Evolutionary conservation across 2,329 filamentous ascomycete genomes (phyloP), one percentile per base, ranked within the genome.

Genomic region (Teratosphaeria epicoccoides): DNA sequence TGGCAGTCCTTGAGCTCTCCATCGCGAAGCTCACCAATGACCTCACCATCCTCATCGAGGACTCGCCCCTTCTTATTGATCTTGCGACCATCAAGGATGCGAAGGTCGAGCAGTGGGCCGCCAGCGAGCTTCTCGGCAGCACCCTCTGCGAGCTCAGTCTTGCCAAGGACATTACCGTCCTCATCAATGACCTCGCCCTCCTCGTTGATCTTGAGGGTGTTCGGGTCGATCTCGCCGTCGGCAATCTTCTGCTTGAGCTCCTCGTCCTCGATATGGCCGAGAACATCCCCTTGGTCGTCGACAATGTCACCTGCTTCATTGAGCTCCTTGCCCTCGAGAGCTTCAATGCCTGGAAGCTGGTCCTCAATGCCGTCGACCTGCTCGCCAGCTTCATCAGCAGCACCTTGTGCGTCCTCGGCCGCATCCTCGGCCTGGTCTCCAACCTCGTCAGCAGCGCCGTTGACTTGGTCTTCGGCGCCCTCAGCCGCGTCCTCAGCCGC

Each of bases 31-130:
- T 76, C 70, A 40, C 74, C 74, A 57, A 77, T 75, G 59, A 73
- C 70, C 55, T 76, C 74, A 24, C 74, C 74, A 48, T 76, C 74
- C 43, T 72, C 70, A 53, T 76, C 71, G 46, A 77, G 69, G 49
- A 77, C 67, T 66, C 74, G 74, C 66, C 74, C 73, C 68, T 79
- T 79, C 70, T 78, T 79, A 68, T 79, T 79, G 66, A 79, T 71
- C 64, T 77, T 78, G 50, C 75, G 69, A 59, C 76, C 73, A 61
- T 78, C 68, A 46, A 77, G 60, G 60, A 76, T 76, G 51, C 73
- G 68, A 43, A 66, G 68, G 56, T 70, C 59, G 49, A 53, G 54
- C 24, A 55, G 22, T 43, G 58, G 60, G 73, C 63, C 59, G 56
- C 61, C 70, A 56, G 70, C 68, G 53, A 75, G 70, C 61, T 71